These are phyloP conservation scores for Rhodamnia argentea DNA, from an alignment of 345 rosid species.

Conservation along the genomic window DNA sequence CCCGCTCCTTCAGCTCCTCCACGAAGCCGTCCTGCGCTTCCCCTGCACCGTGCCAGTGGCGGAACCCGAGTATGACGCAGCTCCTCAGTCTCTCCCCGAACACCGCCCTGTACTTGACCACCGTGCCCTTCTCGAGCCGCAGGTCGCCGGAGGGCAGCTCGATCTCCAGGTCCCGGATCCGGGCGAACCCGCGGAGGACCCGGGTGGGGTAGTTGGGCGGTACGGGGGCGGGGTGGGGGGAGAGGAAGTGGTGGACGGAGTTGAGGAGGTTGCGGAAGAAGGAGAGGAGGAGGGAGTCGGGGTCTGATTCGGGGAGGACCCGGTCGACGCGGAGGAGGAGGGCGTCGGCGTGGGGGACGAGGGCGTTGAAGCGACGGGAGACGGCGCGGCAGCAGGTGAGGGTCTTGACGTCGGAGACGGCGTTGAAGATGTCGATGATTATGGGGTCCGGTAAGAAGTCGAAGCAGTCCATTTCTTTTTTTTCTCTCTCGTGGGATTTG, in stretches of 20 bases:
- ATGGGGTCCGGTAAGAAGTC: conserved; percentile 39
- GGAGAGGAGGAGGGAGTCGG: conserved; percentile 14
- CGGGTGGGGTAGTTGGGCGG: conserved; percentile 6
- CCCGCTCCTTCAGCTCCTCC: conserved; percentile 29
- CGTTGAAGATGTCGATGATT: conserved; percentile 33
- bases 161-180: conserved; percentile 25
- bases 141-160: conserved; percentile 34
- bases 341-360: conserved; percentile 31
- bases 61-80: conserved; percentile 36
- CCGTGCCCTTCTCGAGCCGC: conserved; percentile 11
- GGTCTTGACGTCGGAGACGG: conserved; percentile 32
- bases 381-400: conserved; percentile 34
- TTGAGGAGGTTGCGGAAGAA: conserved; percentile 12
- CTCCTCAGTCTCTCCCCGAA: conserved; percentile 22
- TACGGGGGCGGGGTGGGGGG: conserved; percentile 1
- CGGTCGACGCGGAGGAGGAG: conserved; percentile 35
- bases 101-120: conserved; percentile 29
- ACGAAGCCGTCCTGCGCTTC: conserved; percentile 16
- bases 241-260: conserved; percentile 13
- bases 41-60: not conserved
- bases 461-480: conserved; percentile 23
- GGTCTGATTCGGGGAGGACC: conserved; percentile 18
- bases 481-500: no score
- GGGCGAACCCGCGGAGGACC: conserved; percentile 23
- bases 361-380: conserved; percentile 38